Percentiles rank a stretch among this genome's conserved stretches.
Evolutionary conservation across 73 alveolate species (phyloP).

Genomic region (Durusdinium trenchii): DNA sequence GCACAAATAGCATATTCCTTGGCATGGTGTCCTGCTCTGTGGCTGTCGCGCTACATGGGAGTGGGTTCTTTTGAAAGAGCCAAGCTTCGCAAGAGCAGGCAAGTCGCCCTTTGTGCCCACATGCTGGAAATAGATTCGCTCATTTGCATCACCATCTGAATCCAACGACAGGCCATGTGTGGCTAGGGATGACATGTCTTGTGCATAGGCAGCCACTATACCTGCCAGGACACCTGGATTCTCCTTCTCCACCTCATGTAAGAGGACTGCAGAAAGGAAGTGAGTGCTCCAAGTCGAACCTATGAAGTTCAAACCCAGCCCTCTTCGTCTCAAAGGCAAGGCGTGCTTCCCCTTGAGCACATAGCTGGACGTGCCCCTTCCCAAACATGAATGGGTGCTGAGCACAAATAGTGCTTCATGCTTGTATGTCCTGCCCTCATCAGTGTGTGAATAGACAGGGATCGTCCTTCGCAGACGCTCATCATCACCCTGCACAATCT

Average conservation of each 20-base stretch:
- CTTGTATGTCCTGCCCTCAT: conserved; percentile 23
- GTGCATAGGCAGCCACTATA: not conserved
- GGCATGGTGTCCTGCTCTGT: not conserved
- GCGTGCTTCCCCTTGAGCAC: not conserved
- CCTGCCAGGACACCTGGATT: not conserved
- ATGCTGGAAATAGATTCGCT: not conserved
- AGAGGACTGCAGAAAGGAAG: not conserved
- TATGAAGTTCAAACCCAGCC: conserved; percentile 5
- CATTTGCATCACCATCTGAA: not conserved
- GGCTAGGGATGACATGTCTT: not conserved
- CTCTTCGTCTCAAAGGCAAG: not conserved
- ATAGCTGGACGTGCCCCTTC: not conserved
- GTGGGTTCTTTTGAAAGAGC: not conserved
- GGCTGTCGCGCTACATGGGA: not conserved
- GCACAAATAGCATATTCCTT: not conserved
- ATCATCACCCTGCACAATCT: not conserved
- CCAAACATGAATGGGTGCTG: not conserved
- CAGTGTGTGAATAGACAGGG: conserved; percentile 9
- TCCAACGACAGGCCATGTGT: not conserved
- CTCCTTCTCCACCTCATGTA: not conserved
- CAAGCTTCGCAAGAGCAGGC: conserved; percentile 16
- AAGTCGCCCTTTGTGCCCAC: conserved; percentile 8
- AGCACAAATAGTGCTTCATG: not conserved
- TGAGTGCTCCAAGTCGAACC: conserved; percentile 44
- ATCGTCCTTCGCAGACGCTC: not conserved